Conservation (phyloP, 805 yeast genomes). For the Phaffomyces thermotolerans region DNA sequence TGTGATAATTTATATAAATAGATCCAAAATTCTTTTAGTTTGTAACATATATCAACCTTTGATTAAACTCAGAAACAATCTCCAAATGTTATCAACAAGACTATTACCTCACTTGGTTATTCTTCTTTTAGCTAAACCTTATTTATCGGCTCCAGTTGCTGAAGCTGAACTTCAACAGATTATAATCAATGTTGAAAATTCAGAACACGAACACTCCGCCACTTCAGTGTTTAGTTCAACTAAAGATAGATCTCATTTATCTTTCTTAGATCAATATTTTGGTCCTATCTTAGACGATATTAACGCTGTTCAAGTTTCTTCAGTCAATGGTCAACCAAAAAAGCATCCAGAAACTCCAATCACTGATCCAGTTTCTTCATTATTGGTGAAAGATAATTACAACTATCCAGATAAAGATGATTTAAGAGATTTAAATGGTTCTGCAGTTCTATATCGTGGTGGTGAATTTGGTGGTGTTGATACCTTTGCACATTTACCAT, state of each 20-base stretch:
- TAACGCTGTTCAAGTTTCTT: constrained; percentile 17
- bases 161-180: constrained; percentile 19
- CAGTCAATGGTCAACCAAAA: constrained; percentile 21
- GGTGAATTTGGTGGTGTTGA: constrained; percentile 46
- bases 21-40: too few relatives aligned
- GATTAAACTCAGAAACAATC: too few relatives aligned
- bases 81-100: constrained; percentile 16
- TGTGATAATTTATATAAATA: too few relatives aligned
- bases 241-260: constrained; percentile 14
- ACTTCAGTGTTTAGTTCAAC: not conserved
- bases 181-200: constrained; percentile 20
- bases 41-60: too few relatives aligned
- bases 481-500: constrained; percentile 45
- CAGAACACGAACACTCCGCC: constrained; percentile 5
- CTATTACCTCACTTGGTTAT: constrained; percentile 12
- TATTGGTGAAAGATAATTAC: constrained; percentile 27
- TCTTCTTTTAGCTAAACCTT: constrained; percentile 6
- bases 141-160: constrained; percentile 18
- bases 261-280: constrained; percentile 29
- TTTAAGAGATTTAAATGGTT: constrained; percentile 32
- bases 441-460: constrained; percentile 32
- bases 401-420: constrained; percentile 31
- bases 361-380: constrained; percentile 24
- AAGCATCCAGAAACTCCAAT: constrained; percentile 23
- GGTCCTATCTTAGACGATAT: constrained; percentile 28